Evolutionary conservation across 179 eudicot genomes (phyloP).

Genomic region (Actinidia chinensis): DNA sequence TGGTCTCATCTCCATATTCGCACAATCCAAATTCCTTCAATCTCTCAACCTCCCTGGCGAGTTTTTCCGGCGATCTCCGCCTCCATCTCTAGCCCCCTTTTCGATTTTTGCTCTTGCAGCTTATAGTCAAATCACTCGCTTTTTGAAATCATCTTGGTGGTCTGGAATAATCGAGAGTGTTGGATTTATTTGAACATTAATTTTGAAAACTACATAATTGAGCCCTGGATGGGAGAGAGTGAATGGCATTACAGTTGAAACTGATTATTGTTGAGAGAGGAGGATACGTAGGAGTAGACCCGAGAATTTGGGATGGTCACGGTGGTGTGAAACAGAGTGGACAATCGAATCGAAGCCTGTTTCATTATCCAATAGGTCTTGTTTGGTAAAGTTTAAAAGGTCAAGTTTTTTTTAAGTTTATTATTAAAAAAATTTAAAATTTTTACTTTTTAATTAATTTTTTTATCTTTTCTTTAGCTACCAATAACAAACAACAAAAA

Average conservation of each 20-base stretch:
- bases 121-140: constrained; percentile 57
- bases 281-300: constrained; percentile 57
- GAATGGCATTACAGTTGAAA: not conserved
- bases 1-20: constrained; percentile 49
- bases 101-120: constrained; percentile 75
- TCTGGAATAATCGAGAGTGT: not conserved
- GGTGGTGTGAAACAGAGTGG: constrained; percentile 22
- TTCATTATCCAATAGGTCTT: too few relatives aligned
- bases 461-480: too few relatives aligned
- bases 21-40: constrained; percentile 42
- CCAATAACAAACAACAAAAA: too few relatives aligned
- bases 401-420: too few relatives aligned
- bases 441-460: too few relatives aligned
- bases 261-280: constrained; percentile 7
- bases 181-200: constrained; percentile 29
- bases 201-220: constrained; percentile 21
- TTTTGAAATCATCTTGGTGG: constrained; percentile 47
- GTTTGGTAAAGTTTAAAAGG: too few relatives aligned
- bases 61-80: constrained; percentile 33
- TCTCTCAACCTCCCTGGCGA: constrained; percentile 40
- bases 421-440: too few relatives aligned
- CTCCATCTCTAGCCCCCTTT: constrained; percentile 45
- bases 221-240: not conserved
- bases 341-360: too few relatives aligned
- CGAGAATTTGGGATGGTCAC: constrained; percentile 35